Base-by-base conservation (phyloP, 768 basidiomycete genomes). In the Terana coerulea region DNA sequence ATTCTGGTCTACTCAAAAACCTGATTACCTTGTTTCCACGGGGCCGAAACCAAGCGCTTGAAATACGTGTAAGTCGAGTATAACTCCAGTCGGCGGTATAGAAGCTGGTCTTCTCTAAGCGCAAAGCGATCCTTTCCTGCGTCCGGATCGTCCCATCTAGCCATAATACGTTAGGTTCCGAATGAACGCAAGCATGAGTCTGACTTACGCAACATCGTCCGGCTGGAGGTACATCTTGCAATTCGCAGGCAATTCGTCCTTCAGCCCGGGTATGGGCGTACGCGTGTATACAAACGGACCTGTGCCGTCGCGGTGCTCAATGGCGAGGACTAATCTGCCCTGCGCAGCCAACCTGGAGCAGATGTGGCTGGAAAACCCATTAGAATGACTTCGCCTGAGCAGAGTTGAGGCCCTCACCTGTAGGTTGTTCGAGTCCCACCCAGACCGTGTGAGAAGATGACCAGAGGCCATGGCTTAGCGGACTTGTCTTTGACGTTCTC, bases 251-350 rank as follows among this genome's bases (percentile, higher is more conserved):
- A 55, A 26, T 64, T 61, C 58, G 56, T 61, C 57, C 70, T 67
- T 55, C 61, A 60, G 25, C 47, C 37, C 49, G 58, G 58, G 67
- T 68, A 69, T 47, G 61, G 64, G 33, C 67, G 69, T 37, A 73
- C 67, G 39, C 75, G 66, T 53, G 72, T 75, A 3, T 70, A 61
- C 58, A n/a, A 59, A 75, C 0, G 83, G 81, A 2, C 78, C 84
- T 3, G 86, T 85, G 0, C 91, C 91, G 64, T 95, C 93, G 9
- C 85, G 77, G 64, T 94, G 92, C 61, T 94, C 89, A 21, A 94
- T 62, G 5, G 89, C 85, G 37, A 91, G 73, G 2, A 95, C 91
- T 4, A 94, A 81, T 53, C 78, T 84, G 2, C 93, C 93, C 31
- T 84, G 75, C 3, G 87, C 80, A 3, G 92, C 93, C 19, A 94